Base-by-base conservation (phyloP, 306 rosid genomes). In the Erythrophleum fordii region DNA sequence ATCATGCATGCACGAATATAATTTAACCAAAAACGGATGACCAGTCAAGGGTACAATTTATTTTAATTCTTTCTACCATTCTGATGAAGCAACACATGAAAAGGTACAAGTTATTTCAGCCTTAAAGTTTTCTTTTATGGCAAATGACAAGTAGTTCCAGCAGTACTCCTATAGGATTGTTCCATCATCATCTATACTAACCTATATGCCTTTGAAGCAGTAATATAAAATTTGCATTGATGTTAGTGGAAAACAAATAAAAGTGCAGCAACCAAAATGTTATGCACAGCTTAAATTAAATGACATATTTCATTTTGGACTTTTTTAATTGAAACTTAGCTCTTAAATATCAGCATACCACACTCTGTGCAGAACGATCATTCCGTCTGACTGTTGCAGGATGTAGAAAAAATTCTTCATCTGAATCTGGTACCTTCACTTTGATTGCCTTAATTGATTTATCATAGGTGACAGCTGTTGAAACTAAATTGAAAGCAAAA, bases 381-480 rank as follows among this genome's bases (percentile, higher is more conserved):
- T 95, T 95, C 78, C 97, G 90, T 84, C 99, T 89, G 80, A 93
- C 98, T 48, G 93, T 95, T 13, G 98, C 99, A 80, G 99, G 99
- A 84, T 96, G 99, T 84, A 93, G 85, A 88, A 90, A 87, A 84
- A 96, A 93, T 75, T 89, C 98, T 67, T 93, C 98, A 77, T 91
- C 91, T 76, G 97, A 93, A 84, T 90, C 91, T 8, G 97, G 99
- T 73, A 96, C 96, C 87, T 92, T 96, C 80, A 96, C 98, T 87
- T 83, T 88, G 76, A 93, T 96, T 82, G 93, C 99, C 83, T 89
- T 90, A 78, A 89, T n/a, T 48, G 90, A 87, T 87, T 88, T 92
- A 77, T 96, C 98, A 75, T 93, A 96, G 80, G 94, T 85, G 75
- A 96, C 98, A 34, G 99, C 99, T 2, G 99, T 96, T 37, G 99